Conservation (phyloP, 176 grass and related monocot species). For the Typha latifolia region DNA sequence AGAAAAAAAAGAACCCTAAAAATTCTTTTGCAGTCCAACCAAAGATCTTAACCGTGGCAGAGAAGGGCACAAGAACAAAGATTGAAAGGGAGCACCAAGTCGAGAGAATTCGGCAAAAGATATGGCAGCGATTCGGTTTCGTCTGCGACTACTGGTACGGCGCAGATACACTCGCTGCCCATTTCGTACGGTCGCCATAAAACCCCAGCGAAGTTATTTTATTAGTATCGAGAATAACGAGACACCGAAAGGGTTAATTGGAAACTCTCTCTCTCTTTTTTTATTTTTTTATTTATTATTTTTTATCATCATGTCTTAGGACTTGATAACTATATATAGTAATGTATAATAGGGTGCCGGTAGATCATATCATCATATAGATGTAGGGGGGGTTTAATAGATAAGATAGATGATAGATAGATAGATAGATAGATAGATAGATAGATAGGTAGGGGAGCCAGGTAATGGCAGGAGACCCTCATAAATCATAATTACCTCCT, state of each 20-base stretch:
- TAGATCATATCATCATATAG: too few species aligned
- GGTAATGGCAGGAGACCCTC: too few species aligned
- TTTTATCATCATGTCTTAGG: too few species aligned
- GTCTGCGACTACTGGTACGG: neutral
- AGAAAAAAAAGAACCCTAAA: too few species aligned
- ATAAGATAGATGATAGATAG: too few species aligned
- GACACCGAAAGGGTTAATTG: neutral
- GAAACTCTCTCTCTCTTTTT: too few species aligned
- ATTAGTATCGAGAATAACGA: neutral
- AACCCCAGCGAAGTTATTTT: neutral
- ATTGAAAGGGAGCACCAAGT: neutral
- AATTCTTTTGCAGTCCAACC: neutral
- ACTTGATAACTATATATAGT: neutral
- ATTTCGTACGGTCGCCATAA: neutral
- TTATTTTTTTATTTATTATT: too few species aligned
- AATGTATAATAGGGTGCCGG: slow-evolving; percentile 21
- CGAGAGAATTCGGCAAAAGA: slow-evolving; percentile 8
- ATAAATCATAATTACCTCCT: too few species aligned
- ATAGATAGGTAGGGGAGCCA: too few species aligned
- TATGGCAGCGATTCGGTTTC: slow-evolving; percentile 1
- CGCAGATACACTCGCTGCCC: slow-evolving; percentile 7
- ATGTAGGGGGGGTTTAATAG: too few species aligned
- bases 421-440: too few species aligned
- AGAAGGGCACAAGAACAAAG: neutral
- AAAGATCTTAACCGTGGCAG: neutral